Evolutionary conservation across 2,329 filamentous ascomycete genomes (phyloP), one percentile per base, ranked within the genome.

Genomic region (Myriangium duriaei): DNA sequence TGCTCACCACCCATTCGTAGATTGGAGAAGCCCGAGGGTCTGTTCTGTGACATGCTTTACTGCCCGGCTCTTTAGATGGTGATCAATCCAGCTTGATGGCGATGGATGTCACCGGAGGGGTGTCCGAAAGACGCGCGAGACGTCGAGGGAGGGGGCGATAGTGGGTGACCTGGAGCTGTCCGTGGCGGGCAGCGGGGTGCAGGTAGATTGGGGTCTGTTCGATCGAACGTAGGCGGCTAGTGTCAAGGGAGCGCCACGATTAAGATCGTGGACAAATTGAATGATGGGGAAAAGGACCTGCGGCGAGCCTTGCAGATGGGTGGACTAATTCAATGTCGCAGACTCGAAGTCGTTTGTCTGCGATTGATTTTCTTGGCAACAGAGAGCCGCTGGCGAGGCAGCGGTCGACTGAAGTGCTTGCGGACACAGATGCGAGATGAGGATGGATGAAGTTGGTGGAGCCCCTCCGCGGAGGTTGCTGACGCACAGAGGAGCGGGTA

Each of bases 1-100:
- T 50, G 60, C 84, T 79, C 72, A 95, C 88, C 91, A 76, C 88
- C 91, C 86, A 96, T 95, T 69, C 88, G 83, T 70, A 96, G 65
- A 60, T 72, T 77, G 47, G 72, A 72, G 67, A 96, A 94, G 58
- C 85, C 80, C 72, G 84, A 81, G 63, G 87, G 82, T 71, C 87
- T 76, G 69, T 80, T 91, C 66, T 86, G 80, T 71, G 84, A 86
- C 86, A 94, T 93, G 61, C 61, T 61, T 58, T 41, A 26, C 16
- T 18, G 16, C 12, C 30, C 26, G 18, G 29, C 21, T 21, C 12
- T 19, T 32, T 29, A n/a, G n/a, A n/a, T n/a, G 15, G 7, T 16
- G n/a, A 13, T 39, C 30, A 39, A 39, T 29, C 36, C 36, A 39
- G 36, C 36, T 39, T 39, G 36, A 30, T 39, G 18, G 30, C 21